phyloP scores from a whole-genome alignment of 495 filamentous ascomycete species.

The Trichoderma orchidacearum region DNA sequence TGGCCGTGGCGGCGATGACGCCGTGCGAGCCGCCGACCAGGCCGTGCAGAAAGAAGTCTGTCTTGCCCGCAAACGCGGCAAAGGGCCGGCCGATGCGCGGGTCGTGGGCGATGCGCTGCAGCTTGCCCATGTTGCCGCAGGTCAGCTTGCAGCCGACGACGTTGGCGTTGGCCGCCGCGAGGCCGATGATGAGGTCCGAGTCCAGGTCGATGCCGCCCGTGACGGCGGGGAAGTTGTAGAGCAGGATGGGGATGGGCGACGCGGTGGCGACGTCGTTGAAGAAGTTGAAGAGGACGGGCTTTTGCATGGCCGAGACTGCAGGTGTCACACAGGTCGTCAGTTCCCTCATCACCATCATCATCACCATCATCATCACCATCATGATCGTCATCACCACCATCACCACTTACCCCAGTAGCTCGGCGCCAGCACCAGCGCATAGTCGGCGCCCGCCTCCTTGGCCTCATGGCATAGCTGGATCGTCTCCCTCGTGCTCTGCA shows the following conservation, averaged over 20 bases:
- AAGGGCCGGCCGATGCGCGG: constrained; percentile 44
- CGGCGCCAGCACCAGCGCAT: constrained; percentile 2
- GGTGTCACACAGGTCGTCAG: too few relatives aligned
- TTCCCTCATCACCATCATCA: too few relatives aligned
- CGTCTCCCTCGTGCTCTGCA: constrained; percentile 10
- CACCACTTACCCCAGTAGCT: background rate
- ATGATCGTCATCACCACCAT: too few relatives aligned
- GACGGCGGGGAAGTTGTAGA: constrained; percentile 4
- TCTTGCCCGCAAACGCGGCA: constrained; percentile 12
- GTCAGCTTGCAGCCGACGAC: constrained; percentile 23
- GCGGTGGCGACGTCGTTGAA: background rate
- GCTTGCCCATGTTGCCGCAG: constrained; percentile 18
- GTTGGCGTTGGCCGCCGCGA: constrained; percentile 50
- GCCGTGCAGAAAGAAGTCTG: constrained; percentile 15
- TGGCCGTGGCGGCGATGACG: constrained; percentile 16
- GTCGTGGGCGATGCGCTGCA: constrained; percentile 8
- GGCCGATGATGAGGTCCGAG: constrained; percentile 40
- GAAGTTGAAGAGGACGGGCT: constrained; percentile 15
- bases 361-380: too few relatives aligned
- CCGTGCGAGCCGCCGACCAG: constrained; percentile 14
- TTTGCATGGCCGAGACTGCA: background rate
- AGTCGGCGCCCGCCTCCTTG: constrained; percentile 13
- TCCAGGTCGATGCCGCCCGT: constrained; percentile 15
- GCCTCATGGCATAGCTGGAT: constrained; percentile 11
- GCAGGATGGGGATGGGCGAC: background rate